phyloP scores from a whole-genome alignment of 805 yeast genomes.

The Pichia rugopelliculosa region DNA sequence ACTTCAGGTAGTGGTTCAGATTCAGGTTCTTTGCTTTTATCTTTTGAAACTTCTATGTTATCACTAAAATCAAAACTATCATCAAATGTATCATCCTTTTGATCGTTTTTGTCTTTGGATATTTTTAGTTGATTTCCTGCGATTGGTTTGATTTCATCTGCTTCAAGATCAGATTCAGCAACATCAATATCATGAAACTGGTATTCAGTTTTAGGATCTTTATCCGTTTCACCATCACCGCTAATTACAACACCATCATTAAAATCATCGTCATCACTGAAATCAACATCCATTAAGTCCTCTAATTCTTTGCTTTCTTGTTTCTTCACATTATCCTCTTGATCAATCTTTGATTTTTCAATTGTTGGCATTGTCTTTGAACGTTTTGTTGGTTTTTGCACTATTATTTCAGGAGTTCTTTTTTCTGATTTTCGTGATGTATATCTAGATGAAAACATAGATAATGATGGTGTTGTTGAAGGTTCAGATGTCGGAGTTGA shows the following conservation, averaged over 20 bases:
- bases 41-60: not conserved
- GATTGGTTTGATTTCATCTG: not conserved
- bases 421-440: constrained; percentile 14
- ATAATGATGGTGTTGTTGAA: not conserved
- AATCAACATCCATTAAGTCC: constrained; percentile 20
- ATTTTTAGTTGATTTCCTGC: not conserved
- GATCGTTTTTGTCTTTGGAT: not conserved
- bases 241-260: not conserved
- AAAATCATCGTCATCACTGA: constrained; percentile 8
- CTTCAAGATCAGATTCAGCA: constrained; percentile 8
- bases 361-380: constrained; percentile 12
- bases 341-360: not conserved
- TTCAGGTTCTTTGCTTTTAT: not conserved
- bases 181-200: constrained; percentile 8
- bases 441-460: not conserved
- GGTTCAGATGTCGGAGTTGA: constrained; percentile 12
- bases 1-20: constrained; percentile 9
- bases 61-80: not conserved
- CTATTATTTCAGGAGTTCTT: not conserved
- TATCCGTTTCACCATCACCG: not conserved
- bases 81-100: not conserved
- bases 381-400: not conserved
- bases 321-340: not conserved
- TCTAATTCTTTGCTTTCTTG: constrained; percentile 1
- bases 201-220: constrained; percentile 3